Percentiles rank a stretch among this genome's conserved stretches.
Evolutionary conservation across 177 flowering plant species (phyloP).

Genomic region (Vitis hybrid): DNA sequence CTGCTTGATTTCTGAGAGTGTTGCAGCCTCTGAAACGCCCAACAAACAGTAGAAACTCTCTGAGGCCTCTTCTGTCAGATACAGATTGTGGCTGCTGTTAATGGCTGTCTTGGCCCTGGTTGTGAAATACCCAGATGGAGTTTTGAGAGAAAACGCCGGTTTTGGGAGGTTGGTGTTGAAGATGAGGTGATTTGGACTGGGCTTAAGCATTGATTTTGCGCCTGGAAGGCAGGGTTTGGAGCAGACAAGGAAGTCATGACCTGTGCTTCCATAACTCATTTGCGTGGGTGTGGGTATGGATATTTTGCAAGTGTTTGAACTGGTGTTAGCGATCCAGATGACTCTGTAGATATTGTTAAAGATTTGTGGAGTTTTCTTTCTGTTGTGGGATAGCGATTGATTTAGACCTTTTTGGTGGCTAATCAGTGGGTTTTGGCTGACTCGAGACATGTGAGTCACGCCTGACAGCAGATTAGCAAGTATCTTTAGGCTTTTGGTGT

Average conservation of each 20-base stretch:
- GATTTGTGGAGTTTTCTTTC: no score
- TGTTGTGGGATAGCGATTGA: no score
- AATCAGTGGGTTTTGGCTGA: no score
- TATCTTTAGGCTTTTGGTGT: no score
- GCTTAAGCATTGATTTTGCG: not conserved
- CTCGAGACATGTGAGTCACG: no score
- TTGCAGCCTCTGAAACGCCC: constrained; percentile 22
- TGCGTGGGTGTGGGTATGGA: no score
- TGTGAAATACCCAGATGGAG: not conserved
- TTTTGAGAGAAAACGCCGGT: not conserved
- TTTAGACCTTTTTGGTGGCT: no score
- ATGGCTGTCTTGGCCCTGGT: constrained; percentile 6
- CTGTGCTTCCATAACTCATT: no score
- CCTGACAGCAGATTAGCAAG: no score
- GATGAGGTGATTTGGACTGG: not conserved
- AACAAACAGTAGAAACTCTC: constrained; percentile 25
- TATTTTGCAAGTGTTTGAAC: no score
- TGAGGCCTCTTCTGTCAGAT: not conserved
- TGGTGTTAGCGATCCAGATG: no score
- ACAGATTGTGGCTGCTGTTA: not conserved
- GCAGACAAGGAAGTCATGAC: not conserved
- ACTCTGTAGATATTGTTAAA: no score
- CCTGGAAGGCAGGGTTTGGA: not conserved
- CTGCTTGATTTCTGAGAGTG: constrained; percentile 24
- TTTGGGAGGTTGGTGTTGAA: constrained; percentile 11